Conservation (phyloP, 139 green algal genomes). For the Yamagishiella unicocca region DNA sequence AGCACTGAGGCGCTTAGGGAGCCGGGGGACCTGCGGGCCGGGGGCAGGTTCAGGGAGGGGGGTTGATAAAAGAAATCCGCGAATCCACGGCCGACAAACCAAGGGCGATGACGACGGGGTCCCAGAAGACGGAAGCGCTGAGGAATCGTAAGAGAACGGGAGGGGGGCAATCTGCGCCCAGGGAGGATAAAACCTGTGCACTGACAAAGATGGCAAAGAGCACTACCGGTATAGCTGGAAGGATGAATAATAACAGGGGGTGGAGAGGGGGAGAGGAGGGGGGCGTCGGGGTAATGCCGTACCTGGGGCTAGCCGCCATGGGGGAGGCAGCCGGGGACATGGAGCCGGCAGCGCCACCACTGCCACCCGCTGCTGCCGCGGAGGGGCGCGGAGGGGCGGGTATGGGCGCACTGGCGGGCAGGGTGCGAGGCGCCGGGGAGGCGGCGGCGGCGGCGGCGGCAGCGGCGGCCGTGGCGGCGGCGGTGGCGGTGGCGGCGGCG, state of each 20-base stretch:
- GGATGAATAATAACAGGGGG: too few species aligned
- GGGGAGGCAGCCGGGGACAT: background rate
- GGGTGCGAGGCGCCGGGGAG: too few species aligned
- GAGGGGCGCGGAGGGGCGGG: background rate
- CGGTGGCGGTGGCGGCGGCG: background rate
- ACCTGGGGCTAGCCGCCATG: constrained; percentile 18
- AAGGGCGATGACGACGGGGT: too few species aligned
- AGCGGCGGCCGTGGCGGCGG: background rate
- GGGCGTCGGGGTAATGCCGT: background rate
- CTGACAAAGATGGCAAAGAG: too few species aligned
- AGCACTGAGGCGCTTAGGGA: background rate
- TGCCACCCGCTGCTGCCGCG: background rate
- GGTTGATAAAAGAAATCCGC: too few species aligned
- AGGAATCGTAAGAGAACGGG: too few species aligned
- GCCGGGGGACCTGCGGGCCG: background rate
- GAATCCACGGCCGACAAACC: too few species aligned
- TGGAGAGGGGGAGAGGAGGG: too few species aligned
- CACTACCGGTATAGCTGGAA: too few species aligned
- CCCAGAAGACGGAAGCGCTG: too few species aligned
- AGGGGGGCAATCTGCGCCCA: too few species aligned
- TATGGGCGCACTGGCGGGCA: background rate
- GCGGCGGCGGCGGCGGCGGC: background rate
- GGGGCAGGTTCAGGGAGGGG: background rate
- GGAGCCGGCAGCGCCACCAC: background rate
- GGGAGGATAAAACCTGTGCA: too few species aligned